phyloP scores from a whole-genome alignment of 495 filamentous ascomycete genomes.

The Copromyces sp. region DNA sequence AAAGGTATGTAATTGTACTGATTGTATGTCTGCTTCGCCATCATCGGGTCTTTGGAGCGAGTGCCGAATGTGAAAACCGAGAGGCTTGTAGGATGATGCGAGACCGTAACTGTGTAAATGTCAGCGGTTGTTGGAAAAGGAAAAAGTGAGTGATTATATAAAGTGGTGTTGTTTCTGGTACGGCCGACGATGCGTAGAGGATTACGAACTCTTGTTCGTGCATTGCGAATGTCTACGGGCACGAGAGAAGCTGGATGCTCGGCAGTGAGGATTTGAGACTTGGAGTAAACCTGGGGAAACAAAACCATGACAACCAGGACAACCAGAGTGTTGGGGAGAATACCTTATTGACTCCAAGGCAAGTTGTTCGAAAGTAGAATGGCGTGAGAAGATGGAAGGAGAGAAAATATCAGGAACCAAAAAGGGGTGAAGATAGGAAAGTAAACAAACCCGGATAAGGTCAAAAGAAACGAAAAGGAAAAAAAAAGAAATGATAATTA shows the following conservation, averaged over 20 bases:
- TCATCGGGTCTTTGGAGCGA: not conserved
- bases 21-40: not conserved
- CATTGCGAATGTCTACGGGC: not conserved
- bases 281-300: not conserved
- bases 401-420: not conserved
- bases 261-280: not conserved
- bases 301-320: not conserved
- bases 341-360: not conserved
- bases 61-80: not conserved
- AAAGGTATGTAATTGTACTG: not conserved
- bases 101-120: not conserved
- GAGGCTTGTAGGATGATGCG: not conserved
- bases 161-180: not conserved
- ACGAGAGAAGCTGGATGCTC: not conserved
- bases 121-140: not conserved
- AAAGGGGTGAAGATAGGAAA: not conserved
- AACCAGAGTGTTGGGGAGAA: too few relatives aligned
- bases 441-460: not conserved
- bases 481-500: slow-evolving; percentile 5
- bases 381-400: not conserved
- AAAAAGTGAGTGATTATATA: not conserved
- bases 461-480: not conserved
- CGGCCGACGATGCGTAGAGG: not conserved
- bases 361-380: not conserved
- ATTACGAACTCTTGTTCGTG: not conserved